Base-by-base conservation (phyloP, 345 rosid genomes). In the Boechera stricta region DNA sequence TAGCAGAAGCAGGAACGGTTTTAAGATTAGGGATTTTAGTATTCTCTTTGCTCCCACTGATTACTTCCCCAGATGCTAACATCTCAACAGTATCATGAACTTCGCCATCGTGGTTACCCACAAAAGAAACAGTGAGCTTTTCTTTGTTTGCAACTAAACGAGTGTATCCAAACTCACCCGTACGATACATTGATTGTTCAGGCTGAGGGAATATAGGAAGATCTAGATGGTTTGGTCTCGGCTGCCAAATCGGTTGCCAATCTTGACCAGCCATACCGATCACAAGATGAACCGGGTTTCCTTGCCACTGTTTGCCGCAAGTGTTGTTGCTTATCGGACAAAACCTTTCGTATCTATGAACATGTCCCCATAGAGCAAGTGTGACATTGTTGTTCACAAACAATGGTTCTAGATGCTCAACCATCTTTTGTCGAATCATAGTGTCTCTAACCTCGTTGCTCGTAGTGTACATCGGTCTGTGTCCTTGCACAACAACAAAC, bases 251-350 rank as follows among this genome's bases (percentile, higher is more conserved):
- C 39, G 97, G 82, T 84, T 94, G 98, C 92, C 95, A 94, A 79
- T 94, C 98, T 74, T 92, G 97, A 67, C 98, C 98, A 16, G 80
- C 97, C 98, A 94, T 94, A 71, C 98, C 97, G 18, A 94, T 92
- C 80, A 94, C 97, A n/a, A 92, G 77, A 80, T 94, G 98, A 71
- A 94, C 85, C 1, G 97, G 97, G 65, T 67, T 78, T 59, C 89
- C 90, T 64, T 83, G 84, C 91, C 89, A 86, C n/a, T 45, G 64
- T 67, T 80, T 83, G 15, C 82, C 83, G 54, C 98, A 94, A 29
- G 85, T 87, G 79, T 85, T 90, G 85, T 94, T 94, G 64, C 86
- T 87, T 66, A 94, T 55, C 0, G 98, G 97, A 76, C 98, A 90
- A 82, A 92, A 94, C 83, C 98, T 89, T 79, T 94, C 98, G 47